Evolutionary conservation across 2,329 filamentous ascomycete genomes (phyloP).

Genomic region (Aspergillus nomiae): DNA sequence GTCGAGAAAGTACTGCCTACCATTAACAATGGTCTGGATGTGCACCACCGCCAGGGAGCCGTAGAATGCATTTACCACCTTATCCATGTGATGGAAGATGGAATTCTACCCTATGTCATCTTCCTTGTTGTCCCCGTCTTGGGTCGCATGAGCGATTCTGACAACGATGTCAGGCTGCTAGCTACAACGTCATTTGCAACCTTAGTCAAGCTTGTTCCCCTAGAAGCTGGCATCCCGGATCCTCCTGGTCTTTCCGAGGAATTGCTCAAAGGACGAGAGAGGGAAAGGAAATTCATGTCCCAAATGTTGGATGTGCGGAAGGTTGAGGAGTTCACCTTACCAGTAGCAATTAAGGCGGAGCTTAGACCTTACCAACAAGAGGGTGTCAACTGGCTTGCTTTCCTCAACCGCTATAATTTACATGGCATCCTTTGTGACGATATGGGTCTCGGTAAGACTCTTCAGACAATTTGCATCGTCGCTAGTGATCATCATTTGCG

Average conservation of each 20-base stretch:
- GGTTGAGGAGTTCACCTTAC: conserved; percentile 89
- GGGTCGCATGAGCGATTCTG: conserved; percentile 96
- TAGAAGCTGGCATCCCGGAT: conserved; percentile 96
- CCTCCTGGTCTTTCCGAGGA: conserved; percentile 89
- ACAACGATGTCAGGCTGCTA: conserved; percentile 90
- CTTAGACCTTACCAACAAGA: conserved; percentile 97
- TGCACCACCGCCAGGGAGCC: conserved; percentile 86
- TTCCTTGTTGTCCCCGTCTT: conserved; percentile 97
- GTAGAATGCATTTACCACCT: conserved; percentile 96
- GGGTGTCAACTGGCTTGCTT: conserved; percentile 97
- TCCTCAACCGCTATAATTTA: conserved; percentile 96
- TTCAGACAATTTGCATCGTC: conserved; percentile 97
- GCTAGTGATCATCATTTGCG: conserved; percentile 95
- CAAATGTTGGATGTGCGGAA: conserved; percentile 97
- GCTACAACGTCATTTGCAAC: conserved; percentile 97
- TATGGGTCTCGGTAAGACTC: conserved; percentile 97
- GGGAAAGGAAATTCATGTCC: conserved; percentile 93
- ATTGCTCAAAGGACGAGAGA: conserved; percentile 83
- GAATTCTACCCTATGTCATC: conserved; percentile 94
- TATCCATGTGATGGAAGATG: conserved; percentile 97
- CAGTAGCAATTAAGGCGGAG: conserved; percentile 95
- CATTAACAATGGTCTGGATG: conserved; percentile 86
- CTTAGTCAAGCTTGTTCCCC: conserved; percentile 90
- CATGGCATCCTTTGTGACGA: conserved; percentile 98
- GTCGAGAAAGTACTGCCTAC: conserved; percentile 91